phyloP scores from a whole-genome alignment of 2,329 filamentous ascomycete species.

The Aspergillus fischeri region DNA sequence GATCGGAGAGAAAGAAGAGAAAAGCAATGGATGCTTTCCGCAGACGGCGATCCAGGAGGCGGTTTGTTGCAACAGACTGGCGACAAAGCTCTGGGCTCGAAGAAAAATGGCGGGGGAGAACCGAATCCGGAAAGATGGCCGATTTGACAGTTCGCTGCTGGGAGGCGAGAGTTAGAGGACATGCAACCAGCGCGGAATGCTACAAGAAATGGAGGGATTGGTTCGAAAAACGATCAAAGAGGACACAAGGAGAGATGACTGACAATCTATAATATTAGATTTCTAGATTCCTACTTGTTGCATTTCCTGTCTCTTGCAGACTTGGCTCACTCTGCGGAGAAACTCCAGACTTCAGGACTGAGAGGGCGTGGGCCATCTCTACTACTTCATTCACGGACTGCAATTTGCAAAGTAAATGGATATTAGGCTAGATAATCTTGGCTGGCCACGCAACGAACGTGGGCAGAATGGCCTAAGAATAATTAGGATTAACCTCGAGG shows the following conservation, averaged over 20 bases:
- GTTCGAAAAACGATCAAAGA: not conserved
- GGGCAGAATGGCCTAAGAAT: not conserved
- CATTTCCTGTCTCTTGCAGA: not conserved
- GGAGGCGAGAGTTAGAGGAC: not conserved
- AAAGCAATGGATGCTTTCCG: not conserved
- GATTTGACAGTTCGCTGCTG: not conserved
- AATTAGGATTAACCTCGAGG: not conserved
- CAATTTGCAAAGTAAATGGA: no score
- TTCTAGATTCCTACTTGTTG: not conserved
- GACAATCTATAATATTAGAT: not conserved
- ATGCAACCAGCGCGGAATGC: not conserved
- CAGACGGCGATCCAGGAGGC: not conserved
- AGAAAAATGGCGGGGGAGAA: not conserved
- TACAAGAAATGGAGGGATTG: not conserved
- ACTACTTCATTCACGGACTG: not conserved
- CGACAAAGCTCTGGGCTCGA: not conserved
- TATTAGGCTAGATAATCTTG: not conserved
- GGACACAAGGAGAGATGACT: not conserved
- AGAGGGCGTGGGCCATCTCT: no score
- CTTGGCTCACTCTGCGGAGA: not conserved
- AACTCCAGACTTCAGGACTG: not conserved
- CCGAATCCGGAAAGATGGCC: not conserved
- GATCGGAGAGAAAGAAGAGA: not conserved
- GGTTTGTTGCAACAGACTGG: not conserved
- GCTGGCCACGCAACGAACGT: not conserved